Base-by-base conservation (phyloP, 176 grass and related monocot species). In the Saccharum spontaneum region DNA sequence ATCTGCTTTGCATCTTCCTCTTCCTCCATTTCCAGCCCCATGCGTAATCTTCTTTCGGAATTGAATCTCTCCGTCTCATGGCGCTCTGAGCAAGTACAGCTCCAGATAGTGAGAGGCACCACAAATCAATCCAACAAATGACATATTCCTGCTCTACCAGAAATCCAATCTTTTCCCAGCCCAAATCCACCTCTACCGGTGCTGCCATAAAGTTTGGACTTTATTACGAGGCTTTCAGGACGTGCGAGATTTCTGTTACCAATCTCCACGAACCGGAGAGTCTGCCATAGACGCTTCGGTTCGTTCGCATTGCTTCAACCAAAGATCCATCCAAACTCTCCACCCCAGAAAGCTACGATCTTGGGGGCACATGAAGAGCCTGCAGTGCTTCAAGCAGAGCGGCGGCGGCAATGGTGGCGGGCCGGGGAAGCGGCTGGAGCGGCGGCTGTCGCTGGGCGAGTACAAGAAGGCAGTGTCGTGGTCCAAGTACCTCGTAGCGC, bases 401-500 rank as follows among this genome's bases (percentile, higher is more conserved):
- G 82, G 83, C 18, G 55, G 75, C 33, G 74, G 50, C 43, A 70
- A 73, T 31, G 69, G 48, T 57, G 57, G 85, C 2, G 75, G 69
- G 16, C 87, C 76, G 54, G 86, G 74, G 31, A 77, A 40, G 38
- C 80, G 60, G 73, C 72, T 86, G 24, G 91, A 95, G 82, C 79
- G 88, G 84, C 85, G 84, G 82, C 88, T 99, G 46, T 99, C 97
- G 50, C 91, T 99, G 20, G 88, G 93, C n/a, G 97, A 99, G 13
- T 99, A 96, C 87, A 94, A 89, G 82, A 90, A 88, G 88, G 91
- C 97, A 0, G 86, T 99, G 55, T 99, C 97, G 5, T 99, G 97
- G 97, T 99, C 97, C 74, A 96, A 99, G 71, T 96, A 99, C 86
- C 90, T 99, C 40, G 84, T 96, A n/a, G 93, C 91, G 1, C 94